Base-by-base conservation (phyloP, 1,284 basidiomycete genomes). In the Pascua sp. region DNA sequence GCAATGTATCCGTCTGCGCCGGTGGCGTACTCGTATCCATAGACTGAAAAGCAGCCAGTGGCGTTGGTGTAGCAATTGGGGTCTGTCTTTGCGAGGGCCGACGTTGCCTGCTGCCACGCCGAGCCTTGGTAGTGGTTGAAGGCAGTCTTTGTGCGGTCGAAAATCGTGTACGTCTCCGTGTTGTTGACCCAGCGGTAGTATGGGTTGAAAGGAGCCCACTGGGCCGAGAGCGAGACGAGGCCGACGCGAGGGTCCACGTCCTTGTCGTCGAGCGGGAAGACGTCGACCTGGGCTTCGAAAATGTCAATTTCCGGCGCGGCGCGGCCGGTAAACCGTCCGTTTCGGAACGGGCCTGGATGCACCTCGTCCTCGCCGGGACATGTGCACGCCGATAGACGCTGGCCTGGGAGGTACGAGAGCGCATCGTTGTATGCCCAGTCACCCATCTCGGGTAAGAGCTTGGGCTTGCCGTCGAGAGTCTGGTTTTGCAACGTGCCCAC, bases 251-350 rank as follows among this genome's bases (percentile, higher is more conserved):
- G 60, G 24, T 50, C 53, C 5, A 57, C 32, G 49, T 67, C 59
- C 43, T 48, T n/a, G 32, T 47, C 52, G 2, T 42, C 24, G 5
- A 18, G 16, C 16, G 9, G 1, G n/a, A 18, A 8, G 18, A 47
- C 4, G 67, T 71, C 47, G 58, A 76, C 63, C 64, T 85, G 81
- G 7, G 87, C 88, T 72, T 91, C 89, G 57, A 91, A 81, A 42
- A 90, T 79, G 76, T 91, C 89, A 56, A 95, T 91, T 77, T 94
- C 91, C 7, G 91, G 91, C 0, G 90, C 89, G 0, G 86, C 81
- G 38, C 91, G 83, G n/a, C 88, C 92, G 2, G 87, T 84, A 66
- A 82, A 89, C 2, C 85, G 83, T 15, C 90, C 90, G 63, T 86
- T 82, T 41, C 80, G 79, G 43, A 81, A 75, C 12, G 91, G 91